Evolutionary conservation across 441 rosid genomes (phyloP), one percentile per base, ranked within the genome.

Genomic region (Erodium trifolium): DNA sequence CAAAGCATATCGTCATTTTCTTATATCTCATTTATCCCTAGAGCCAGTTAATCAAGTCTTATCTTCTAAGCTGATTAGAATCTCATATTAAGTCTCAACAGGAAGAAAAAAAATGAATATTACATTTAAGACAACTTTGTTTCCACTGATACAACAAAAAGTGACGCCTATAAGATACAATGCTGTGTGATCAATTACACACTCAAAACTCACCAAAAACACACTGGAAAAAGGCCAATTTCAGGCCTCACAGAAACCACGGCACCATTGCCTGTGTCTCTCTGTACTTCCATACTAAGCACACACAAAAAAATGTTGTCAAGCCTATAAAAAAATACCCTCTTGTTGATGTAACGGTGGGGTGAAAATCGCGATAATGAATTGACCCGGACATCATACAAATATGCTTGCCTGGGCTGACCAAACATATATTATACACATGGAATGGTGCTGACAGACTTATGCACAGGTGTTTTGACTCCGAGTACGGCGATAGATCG

Each of bases 341-440:
- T 76, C 74, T 53, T 37, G 79, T 82, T 80, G 76, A 76, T 39
- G 67, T 67, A 84, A 85, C 86, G 47, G 75, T 76, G 82, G 82
- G 82, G 55, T 0, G 72, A 64, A 72, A 81, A 76, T 78, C 68
- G 55, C 0, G 72, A 64, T 70, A 81, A 76, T 78, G 70, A 75
- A 76, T 70, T 45, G 69, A 71, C 79, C 80, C 72, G 31, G 74
- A 29, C 73, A 67, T 75, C 70, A 68, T 31, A 74, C 67, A 64
- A 69, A 55, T 57, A 66, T 72, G 71, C 66, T 68, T 59, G 81
- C 74, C 84, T 29, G 72, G 71, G 65, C 47, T 69, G 51, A 63
- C 34, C 7, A 13, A 39, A 68, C 18, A 41, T 37, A 2, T 66
- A 68, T 71, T 69, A 75, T 85, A 73, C 84, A 80, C 73, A 64